Evolutionary conservation across 768 basidiomycete species (phyloP).

Genomic region (Phanerochaete sordida): DNA sequence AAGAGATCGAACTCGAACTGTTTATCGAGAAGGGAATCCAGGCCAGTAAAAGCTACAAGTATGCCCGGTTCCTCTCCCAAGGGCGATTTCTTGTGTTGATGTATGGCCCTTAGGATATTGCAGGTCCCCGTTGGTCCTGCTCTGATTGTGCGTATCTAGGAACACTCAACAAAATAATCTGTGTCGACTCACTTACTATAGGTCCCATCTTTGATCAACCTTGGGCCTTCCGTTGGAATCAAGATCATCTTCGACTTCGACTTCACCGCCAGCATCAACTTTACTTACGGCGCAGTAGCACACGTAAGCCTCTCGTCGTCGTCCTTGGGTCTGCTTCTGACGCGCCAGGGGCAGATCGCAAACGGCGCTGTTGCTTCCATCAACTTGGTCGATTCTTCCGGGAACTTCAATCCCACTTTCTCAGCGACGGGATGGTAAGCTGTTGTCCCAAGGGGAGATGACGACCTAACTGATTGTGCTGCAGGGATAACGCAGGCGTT

Average conservation of each 20-base stretch:
- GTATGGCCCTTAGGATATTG: background rate
- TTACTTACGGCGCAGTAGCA: slow-evolving; percentile 4
- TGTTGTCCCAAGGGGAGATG: background rate
- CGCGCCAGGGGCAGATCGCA: background rate
- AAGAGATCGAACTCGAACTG: slow-evolving; percentile 1
- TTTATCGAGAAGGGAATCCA: background rate
- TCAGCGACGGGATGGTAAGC: slow-evolving; percentile 5
- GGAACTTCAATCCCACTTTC: background rate
- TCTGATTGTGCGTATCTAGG: background rate
- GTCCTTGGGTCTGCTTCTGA: background rate
- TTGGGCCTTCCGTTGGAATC: slow-evolving; percentile 5
- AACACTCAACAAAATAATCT: too few relatives aligned
- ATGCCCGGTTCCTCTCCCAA: background rate
- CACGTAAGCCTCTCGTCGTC: background rate
- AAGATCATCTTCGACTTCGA: slow-evolving; percentile 7
- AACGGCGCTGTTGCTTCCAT: slow-evolving; percentile 7
- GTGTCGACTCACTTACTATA: background rate
- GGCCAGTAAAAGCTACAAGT: background rate
- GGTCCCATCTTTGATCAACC: background rate
- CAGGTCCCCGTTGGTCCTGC: background rate
- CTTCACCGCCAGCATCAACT: slow-evolving; percentile 4
- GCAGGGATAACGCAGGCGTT: background rate
- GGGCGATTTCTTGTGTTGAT: background rate
- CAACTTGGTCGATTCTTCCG: slow-evolving; percentile 2
- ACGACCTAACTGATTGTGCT: background rate